These are phyloP conservation scores for Globisporangium lucens DNA, from an alignment of 352 stramenopile species.

Conservation along the genomic window DNA sequence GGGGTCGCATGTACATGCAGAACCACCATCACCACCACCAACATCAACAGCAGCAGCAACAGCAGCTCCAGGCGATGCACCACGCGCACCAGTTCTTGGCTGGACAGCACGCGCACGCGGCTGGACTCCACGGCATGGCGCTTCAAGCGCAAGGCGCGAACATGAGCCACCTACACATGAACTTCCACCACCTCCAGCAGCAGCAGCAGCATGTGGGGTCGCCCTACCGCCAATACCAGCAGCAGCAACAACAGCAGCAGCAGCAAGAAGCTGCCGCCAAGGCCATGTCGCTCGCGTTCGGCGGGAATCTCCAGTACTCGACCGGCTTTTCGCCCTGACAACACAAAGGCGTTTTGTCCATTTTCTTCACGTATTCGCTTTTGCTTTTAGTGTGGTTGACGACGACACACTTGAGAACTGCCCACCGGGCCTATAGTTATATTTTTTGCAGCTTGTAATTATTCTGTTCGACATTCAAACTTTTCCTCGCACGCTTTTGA, in stretches of 20 bases:
- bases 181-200: slow-evolving; percentile 5
- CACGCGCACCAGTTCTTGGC: slow-evolving; percentile 20
- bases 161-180: slow-evolving; percentile 10
- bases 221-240: slow-evolving; percentile 23
- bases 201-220: slow-evolving; percentile 14
- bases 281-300: slow-evolving; percentile 3
- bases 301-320: not conserved
- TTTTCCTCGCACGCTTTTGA: not conserved
- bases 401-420: not conserved
- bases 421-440: not conserved
- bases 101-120: slow-evolving; percentile 1
- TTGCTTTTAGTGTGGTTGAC: not conserved
- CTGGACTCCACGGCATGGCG: not conserved
- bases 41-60: slow-evolving; percentile 12
- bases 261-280: slow-evolving; percentile 6
- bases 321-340: slow-evolving; percentile 4
- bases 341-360: not conserved
- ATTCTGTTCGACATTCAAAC: not conserved
- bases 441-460: slow-evolving; percentile 3
- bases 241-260: slow-evolving; percentile 23
- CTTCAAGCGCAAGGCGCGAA: not conserved
- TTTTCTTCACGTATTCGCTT: not conserved
- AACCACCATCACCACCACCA: slow-evolving; percentile 18
- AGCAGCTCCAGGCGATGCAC: slow-evolving; percentile 19
- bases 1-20: slow-evolving; percentile 14